Evolutionary conservation across 352 stramenopile species (phyloP), one percentile per base, ranked within the genome.

Genomic region (Salisapilia sapeloensis): DNA sequence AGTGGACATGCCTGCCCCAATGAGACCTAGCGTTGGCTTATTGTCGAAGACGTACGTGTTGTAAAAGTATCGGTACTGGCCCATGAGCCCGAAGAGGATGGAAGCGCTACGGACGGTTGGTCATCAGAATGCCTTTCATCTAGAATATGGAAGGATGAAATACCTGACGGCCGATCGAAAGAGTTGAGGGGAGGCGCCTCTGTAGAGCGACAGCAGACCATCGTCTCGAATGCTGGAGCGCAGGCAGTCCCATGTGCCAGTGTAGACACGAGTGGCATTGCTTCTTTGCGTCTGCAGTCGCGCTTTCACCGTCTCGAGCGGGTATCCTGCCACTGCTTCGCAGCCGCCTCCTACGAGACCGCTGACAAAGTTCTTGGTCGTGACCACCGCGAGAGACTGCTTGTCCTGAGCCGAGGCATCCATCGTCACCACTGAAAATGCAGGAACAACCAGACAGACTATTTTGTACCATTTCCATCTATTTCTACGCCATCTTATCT

Each of bases 41-140:
- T 74, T 56, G 11, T 55, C 40, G 15, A 72, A 66, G 16, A 72
- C 32, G n/a, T 53, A 57, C 32, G 60, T 75, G 44, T 65, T 71
- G 56, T 66, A 78, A 30, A 77, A 60, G 38, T 67, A 76, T 13
- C 61, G 59, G 42, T 76, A 81, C 46, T 81, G 65, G 0, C 62
- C 61, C 65, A 81, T 78, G 30, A 81, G 56, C 1, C 65, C 65
- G 48, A 81, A 78, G 37, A 78, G 48, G 29, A 78, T 47, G 9
- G 61, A 81, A 9, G 61, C 61, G 19, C 61, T 76, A 27, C n/a
- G 16, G 13, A 18, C 13, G n/a, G n/a, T n/a, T n/a, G n/a, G n/a
- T n/a, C n/a, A n/a, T n/a, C n/a, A n/a, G n/a, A n/a, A n/a, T n/a
- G 8, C 19, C 36, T 44, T 40, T 7, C 35, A 16, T 8, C 31